Conservation (phyloP, 2,329 filamentous ascomycete species). For the Orbilia brochopaga region DNA sequence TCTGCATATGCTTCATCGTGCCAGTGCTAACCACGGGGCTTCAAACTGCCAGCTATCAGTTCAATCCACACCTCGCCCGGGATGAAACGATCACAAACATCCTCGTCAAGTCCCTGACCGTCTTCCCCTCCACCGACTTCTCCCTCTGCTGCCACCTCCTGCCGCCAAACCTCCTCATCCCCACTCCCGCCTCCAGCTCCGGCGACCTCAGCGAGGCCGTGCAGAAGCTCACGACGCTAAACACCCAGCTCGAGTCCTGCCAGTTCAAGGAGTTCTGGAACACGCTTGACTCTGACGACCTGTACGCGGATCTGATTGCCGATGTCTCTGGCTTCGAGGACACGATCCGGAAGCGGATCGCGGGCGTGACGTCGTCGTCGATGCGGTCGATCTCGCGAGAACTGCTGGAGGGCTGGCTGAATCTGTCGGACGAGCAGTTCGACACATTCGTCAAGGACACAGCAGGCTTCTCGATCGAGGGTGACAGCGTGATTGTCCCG, state of each 20-base stretch:
- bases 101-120: constrained; percentile 95
- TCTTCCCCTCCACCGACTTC: constrained; percentile 97
- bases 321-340: constrained; percentile 97
- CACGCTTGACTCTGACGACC: constrained; percentile 87
- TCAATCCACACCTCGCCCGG: constrained; percentile 97
- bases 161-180: constrained; percentile 76
- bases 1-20: background rate
- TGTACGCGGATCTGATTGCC: constrained; percentile 92
- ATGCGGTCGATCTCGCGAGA: constrained; percentile 74
- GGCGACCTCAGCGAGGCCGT: constrained; percentile 87
- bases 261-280: constrained; percentile 94
- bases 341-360: constrained; percentile 86
- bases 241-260: constrained; percentile 84
- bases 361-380: constrained; percentile 80
- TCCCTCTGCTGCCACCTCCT: constrained; percentile 91
- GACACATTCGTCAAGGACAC: constrained; percentile 82
- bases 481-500: constrained; percentile 74
- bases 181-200: constrained; percentile 62
- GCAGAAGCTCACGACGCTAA: constrained; percentile 81
- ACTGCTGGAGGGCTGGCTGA: constrained; percentile 77
- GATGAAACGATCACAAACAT: constrained; percentile 98
- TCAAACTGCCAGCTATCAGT: constrained; percentile 81
- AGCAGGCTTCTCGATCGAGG: constrained; percentile 80
- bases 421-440: constrained; percentile 70
- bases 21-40: constrained; percentile 30